A percentile compares a stretch with the other conserved stretches of the same genome.
Conservation (phyloP, 2,329 filamentous ascomycete species). For the Knufia petricola region DNA sequence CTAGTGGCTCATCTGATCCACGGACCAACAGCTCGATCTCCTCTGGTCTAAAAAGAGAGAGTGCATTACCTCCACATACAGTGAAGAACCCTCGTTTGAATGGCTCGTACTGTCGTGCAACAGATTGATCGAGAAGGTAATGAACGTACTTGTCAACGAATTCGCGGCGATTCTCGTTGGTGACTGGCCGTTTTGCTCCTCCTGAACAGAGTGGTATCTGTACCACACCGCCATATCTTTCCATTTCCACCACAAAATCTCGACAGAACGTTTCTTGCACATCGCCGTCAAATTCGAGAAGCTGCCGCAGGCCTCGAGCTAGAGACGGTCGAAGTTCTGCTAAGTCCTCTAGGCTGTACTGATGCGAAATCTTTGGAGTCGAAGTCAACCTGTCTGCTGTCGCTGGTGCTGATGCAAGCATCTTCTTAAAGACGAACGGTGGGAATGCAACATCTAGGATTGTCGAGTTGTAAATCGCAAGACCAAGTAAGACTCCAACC, state of each 20-base stretch:
- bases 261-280: conserved; percentile 71
- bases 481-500: conserved; percentile 74
- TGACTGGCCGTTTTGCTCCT: conserved; percentile 66
- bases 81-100: conserved; percentile 93
- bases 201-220: conserved; percentile 62
- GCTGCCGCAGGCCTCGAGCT: conserved; percentile 62
- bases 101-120: conserved; percentile 76
- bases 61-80: conserved; percentile 77
- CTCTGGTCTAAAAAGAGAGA: conserved; percentile 78
- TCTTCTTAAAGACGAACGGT: conserved; percentile 79
- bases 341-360: conserved; percentile 69
- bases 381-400: conserved; percentile 47
- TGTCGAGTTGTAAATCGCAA: conserved; percentile 91
- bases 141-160: conserved; percentile 79
- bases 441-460: conserved; percentile 83
- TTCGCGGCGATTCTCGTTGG: conserved; percentile 72
- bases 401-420: conserved; percentile 66
- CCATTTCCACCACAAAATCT: conserved; percentile 68
- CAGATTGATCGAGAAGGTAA: conserved; percentile 67
- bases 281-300: conserved; percentile 76
- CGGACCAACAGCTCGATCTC: conserved; percentile 83
- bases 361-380: conserved; percentile 50
- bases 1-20: conserved; percentile 73
- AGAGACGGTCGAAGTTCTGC: conserved; percentile 70
- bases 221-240: conserved; percentile 62